These are phyloP conservation scores for Leccinum arenicola DNA, from an alignment of 768 basidiomycete genomes.

Conservation along the genomic window DNA sequence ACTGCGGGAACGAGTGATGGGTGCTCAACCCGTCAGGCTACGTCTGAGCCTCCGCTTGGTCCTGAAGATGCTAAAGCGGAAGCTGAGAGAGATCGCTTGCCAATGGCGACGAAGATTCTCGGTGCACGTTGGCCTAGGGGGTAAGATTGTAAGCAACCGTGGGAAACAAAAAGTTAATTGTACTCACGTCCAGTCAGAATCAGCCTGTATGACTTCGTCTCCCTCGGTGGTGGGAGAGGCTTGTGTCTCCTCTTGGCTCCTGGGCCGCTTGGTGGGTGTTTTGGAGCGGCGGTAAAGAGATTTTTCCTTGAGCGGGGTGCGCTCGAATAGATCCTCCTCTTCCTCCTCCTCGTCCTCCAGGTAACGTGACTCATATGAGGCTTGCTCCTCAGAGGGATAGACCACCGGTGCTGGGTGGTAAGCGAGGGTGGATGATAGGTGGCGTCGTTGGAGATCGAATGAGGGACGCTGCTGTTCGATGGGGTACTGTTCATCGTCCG, in stretches of 20 bases:
- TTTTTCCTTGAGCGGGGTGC: constrained; percentile 29
- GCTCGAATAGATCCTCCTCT: constrained; percentile 17
- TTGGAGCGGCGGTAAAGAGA: constrained; percentile 12
- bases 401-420: constrained; percentile 23
- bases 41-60: constrained; percentile 39
- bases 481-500: constrained; percentile 29
- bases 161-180: not conserved
- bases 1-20: constrained; percentile 7
- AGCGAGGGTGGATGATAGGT: constrained; percentile 23
- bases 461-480: constrained; percentile 14
- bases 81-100: constrained; percentile 54
- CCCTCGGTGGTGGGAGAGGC: not conserved
- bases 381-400: constrained; percentile 29
- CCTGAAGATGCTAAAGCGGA: constrained; percentile 59
- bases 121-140: constrained; percentile 52
- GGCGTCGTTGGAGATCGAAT: constrained; percentile 21
- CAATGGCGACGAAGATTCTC: constrained; percentile 54
- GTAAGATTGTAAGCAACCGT: not conserved
- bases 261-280: constrained; percentile 19
- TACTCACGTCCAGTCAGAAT: constrained; percentile 36
- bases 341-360: constrained; percentile 28
- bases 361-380: constrained; percentile 30
- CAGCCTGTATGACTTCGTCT: constrained; percentile 14
- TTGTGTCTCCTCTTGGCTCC: constrained; percentile 21
- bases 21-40: constrained; percentile 26